These are phyloP conservation scores for Geosmithia putterillii DNA, from an alignment of 2,329 filamentous ascomycete species.

Conservation along the genomic window DNA sequence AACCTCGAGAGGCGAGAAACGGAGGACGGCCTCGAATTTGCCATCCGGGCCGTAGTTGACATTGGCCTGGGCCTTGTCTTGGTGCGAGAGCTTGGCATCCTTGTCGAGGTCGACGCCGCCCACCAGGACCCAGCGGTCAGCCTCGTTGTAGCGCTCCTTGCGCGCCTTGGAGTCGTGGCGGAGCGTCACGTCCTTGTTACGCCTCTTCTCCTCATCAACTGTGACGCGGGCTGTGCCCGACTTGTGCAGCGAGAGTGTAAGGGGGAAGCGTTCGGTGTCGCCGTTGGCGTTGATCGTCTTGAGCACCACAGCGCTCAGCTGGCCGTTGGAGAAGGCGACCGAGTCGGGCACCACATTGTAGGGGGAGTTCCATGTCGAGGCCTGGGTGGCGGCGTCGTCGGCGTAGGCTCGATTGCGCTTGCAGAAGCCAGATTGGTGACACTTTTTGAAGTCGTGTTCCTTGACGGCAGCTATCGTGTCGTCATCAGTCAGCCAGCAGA, in stretches of 20 bases:
- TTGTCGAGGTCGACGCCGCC: constrained; percentile 66
- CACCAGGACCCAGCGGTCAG: constrained; percentile 73
- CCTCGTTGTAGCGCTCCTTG: constrained; percentile 93
- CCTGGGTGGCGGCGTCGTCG: constrained; percentile 56
- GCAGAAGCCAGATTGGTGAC: constrained; percentile 92
- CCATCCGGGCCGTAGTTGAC: constrained; percentile 68
- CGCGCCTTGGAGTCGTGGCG: constrained; percentile 72
- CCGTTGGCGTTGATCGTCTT: constrained; percentile 56
- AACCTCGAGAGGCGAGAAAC: constrained; percentile 69
- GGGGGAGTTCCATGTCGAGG: constrained; percentile 62
- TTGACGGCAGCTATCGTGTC: constrained; percentile 61
- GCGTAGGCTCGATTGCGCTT: constrained; percentile 87
- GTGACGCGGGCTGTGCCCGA: constrained; percentile 80
- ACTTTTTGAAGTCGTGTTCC: constrained; percentile 95
- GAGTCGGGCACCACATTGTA: constrained; percentile 66
- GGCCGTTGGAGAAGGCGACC: constrained; percentile 64
- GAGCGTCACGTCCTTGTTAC: constrained; percentile 79
- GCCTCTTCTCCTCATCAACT: constrained; percentile 81
- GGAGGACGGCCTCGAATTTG: constrained; percentile 72
- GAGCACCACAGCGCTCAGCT: constrained; percentile 67
- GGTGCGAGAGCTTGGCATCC: constrained; percentile 53
- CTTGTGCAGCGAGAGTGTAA: constrained; percentile 79
- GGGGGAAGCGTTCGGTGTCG: constrained; percentile 65
- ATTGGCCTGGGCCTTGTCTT: constrained; percentile 56
- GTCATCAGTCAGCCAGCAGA: background rate